These are phyloP conservation scores for Eucalyptus marginata DNA, from an alignment of 345 rosid species.

Conservation along the genomic window DNA sequence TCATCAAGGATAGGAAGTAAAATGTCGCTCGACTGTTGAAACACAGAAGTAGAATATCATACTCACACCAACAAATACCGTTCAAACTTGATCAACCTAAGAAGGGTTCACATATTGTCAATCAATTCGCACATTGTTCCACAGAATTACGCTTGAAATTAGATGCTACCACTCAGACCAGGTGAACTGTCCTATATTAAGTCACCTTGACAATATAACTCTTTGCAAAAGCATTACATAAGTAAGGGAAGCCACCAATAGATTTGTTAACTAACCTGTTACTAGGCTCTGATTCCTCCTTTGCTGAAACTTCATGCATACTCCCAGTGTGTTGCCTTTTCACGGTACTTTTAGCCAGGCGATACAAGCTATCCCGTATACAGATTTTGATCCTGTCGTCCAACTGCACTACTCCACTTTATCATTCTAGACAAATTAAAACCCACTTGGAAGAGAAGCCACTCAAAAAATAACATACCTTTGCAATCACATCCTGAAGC, in stretches of 20 bases:
- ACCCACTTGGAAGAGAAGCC: slow-evolving; percentile 1
- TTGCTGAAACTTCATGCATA: slow-evolving; percentile 20
- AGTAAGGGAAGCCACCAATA: neutral
- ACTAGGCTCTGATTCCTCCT: slow-evolving; percentile 20
- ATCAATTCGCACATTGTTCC: neutral
- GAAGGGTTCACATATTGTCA: neutral
- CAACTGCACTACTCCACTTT: slow-evolving; percentile 38
- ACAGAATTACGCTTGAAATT: neutral
- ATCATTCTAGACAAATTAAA: neutral
- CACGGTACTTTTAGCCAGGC: slow-evolving; percentile 82
- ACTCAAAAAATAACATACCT: slow-evolving; percentile 33
- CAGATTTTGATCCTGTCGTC: slow-evolving; percentile 59
- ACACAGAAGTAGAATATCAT: neutral
- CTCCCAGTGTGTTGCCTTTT: slow-evolving; percentile 58
- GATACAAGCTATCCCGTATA: slow-evolving; percentile 92
- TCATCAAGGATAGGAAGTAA: neutral
- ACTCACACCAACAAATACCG: neutral
- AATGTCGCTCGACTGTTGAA: neutral
- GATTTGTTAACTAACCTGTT: slow-evolving; percentile 34
- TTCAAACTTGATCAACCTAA: neutral
- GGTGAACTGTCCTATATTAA: neutral
- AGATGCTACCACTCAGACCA: neutral
- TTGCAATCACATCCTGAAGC: slow-evolving; percentile 66
- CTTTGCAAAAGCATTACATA: neutral
- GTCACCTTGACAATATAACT: neutral